Evolutionary conservation across 1,284 basidiomycete species (phyloP).

Genomic region (Ceratobasidium papillatum): DNA sequence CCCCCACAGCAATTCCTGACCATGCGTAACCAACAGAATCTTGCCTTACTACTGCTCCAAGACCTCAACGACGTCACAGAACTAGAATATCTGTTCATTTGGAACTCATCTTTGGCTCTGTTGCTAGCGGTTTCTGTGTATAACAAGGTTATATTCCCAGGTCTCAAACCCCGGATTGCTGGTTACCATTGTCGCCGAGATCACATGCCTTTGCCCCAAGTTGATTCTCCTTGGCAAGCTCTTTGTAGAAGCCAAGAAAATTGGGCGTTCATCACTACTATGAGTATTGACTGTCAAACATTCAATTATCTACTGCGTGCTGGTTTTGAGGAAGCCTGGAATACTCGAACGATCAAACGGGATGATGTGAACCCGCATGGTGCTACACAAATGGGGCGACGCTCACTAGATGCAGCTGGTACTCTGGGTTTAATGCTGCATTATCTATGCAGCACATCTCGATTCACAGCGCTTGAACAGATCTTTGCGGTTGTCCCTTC

Average conservation of each 20-base stretch:
- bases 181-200: background rate
- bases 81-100: background rate
- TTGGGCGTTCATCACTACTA: slow-evolving; percentile 59
- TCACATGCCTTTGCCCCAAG: background rate
- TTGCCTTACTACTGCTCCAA: background rate
- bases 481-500: slow-evolving; percentile 53
- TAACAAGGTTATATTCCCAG: background rate
- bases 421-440: slow-evolving; percentile 59
- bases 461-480: slow-evolving; percentile 53
- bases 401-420: slow-evolving; percentile 59
- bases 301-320: slow-evolving; percentile 53
- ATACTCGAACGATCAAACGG: slow-evolving; percentile 52
- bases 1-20: background rate
- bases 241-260: slow-evolving; percentile 17
- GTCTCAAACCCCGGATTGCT: background rate
- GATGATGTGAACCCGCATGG: slow-evolving; percentile 50
- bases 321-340: slow-evolving; percentile 55
- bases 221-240: background rate
- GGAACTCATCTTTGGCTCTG: background rate
- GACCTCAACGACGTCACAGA: background rate
- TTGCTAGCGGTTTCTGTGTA: background rate
- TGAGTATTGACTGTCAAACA: slow-evolving; percentile 57
- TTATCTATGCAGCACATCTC: slow-evolving; percentile 57
- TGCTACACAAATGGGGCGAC: slow-evolving; percentile 48
- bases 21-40: background rate